Conservation (phyloP, 306 rosid species). For the Vigna mungo region DNA sequence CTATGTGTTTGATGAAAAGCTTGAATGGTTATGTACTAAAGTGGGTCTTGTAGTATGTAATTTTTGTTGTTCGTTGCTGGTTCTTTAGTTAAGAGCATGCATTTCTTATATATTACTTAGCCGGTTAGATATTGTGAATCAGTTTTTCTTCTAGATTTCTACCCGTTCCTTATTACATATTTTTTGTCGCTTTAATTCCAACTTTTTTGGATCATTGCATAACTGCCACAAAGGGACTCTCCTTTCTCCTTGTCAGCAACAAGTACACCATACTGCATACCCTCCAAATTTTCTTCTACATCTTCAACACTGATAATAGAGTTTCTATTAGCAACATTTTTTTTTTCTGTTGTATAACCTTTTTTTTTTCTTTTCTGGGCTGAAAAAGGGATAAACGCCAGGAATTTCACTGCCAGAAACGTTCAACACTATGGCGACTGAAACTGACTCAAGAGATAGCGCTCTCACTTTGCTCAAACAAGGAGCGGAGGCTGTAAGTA, state of each 20-base stretch:
- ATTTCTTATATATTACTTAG: no score
- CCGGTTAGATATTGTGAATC: no score
- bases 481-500: conserved; percentile 56
- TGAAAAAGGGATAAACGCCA: neutral
- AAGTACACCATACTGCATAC: no score
- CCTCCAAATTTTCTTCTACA: no score
- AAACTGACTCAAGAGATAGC: conserved; percentile 27
- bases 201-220: no score
- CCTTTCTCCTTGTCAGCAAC: no score
- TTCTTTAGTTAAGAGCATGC: no score
- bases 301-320: no score
- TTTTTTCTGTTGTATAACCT: neutral
- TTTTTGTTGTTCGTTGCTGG: neutral
- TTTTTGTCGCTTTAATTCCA: no score
- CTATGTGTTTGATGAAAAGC: neutral
- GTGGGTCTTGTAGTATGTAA: neutral
- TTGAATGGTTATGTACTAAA: neutral
- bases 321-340: neutral
- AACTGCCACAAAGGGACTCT: no score
- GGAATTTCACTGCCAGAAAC: conserved; percentile 10
- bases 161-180: no score
- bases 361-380: neutral
- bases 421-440: conserved; percentile 35
- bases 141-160: no score
- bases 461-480: conserved; percentile 45